Base-by-base conservation (phyloP, 805 yeast genomes). In the Alloascoidea hylecoeti region DNA sequence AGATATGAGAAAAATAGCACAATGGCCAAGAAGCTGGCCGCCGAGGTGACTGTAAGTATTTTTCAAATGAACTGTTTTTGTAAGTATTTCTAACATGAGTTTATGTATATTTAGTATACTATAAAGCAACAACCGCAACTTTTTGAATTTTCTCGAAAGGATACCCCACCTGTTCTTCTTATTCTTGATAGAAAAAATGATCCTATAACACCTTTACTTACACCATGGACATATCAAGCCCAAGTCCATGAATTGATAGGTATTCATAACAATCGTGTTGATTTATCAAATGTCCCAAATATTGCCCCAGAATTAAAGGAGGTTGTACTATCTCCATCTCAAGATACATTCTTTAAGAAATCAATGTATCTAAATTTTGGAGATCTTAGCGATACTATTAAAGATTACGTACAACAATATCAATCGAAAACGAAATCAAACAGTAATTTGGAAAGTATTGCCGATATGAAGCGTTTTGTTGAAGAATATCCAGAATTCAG, bases 181-280 rank as follows among this genome's bases (percentile, higher is more conserved):
- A 63, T 92, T 2, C 51, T 92, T 36, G 97, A 92, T 56, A 66
- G 99, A 38, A 72, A 76, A 41, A 80, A 74, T 50, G 99, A 92
- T 57, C 96, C 98, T 2, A 64, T 89, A 12, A 89, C 99, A 0
- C 96, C 99, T 1, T 65, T 92, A 18, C 60, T 92, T 36, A 73
- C 79, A 32, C 98, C 97, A 2, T 92, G 99, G 99, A 88, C 98
- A 1, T 92, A 85, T 57, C 97, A 89, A 53, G 82, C 96, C 2
- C 89, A 92, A 97, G 84, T 92, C 14, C 95, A 89, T 54, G 97
- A 94, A 53, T 68, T 86, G 16, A 62, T 92, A 18, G 95, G 89
- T 2, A 82, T 92, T 41, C 61, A 66, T 23, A 79, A 85, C 51
- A 89, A 92, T 48, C 70, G 88, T 2, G 94, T 85, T 3, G 79